Conservation (phyloP, 495 filamentous ascomycete species). For the Penicillium soppii region DNA sequence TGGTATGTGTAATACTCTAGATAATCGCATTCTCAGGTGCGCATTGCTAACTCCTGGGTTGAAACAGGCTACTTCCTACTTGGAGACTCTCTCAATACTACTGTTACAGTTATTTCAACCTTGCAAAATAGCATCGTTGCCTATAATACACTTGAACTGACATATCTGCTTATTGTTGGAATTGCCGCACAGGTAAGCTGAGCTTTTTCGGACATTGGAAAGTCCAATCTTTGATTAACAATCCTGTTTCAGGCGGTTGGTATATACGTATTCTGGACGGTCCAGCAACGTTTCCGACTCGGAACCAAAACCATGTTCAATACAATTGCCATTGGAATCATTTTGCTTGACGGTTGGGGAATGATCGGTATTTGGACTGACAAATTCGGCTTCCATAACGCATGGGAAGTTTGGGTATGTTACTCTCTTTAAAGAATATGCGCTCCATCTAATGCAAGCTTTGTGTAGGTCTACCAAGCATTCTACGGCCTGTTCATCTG, state of each 20-base stretch:
- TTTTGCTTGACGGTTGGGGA: slow-evolving; percentile 62
- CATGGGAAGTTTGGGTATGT: slow-evolving; percentile 60
- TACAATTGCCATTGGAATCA: slow-evolving; percentile 52
- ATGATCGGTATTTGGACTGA: slow-evolving; percentile 67
- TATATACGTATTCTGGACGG: slow-evolving; percentile 60
- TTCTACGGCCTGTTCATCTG: slow-evolving; percentile 66
- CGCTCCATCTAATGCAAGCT: background rate
- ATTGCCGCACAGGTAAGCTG: slow-evolving; percentile 54
- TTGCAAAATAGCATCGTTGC: slow-evolving; percentile 61
- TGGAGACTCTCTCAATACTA: slow-evolving; percentile 64
- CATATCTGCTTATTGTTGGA: slow-evolving; percentile 62
- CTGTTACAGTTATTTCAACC: slow-evolving; percentile 64
- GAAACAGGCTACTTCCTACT: slow-evolving; percentile 59
- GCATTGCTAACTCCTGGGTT: background rate
- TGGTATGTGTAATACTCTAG: slow-evolving; percentile 29
- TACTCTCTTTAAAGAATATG: background rate
- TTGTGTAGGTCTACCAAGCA: slow-evolving; percentile 52
- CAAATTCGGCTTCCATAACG: slow-evolving; percentile 59
- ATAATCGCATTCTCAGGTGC: too few relatives aligned
- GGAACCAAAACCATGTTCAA: slow-evolving; percentile 66
- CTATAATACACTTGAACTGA: slow-evolving; percentile 60
- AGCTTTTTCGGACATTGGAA: background rate
- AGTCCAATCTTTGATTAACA: background rate
- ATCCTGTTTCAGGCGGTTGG: slow-evolving; percentile 43
- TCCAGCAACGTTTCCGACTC: slow-evolving; percentile 52